Percentiles rank a stretch among this genome's conserved stretches.
Conservation (phyloP, 257 asterid species). For the Echites panduratus region DNA sequence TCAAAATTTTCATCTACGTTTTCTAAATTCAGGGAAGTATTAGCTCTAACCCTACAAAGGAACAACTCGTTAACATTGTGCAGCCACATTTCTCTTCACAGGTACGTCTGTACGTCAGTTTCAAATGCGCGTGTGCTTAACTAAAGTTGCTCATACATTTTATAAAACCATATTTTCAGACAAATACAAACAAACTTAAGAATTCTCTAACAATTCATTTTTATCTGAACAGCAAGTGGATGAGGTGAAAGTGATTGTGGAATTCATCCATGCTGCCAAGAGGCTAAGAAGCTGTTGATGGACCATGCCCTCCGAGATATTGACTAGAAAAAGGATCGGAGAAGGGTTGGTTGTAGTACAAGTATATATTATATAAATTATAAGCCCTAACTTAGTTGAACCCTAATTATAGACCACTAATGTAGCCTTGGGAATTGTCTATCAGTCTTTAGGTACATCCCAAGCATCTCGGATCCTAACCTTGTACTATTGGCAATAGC, state of each 20-base stretch:
- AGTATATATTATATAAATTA: conserved; percentile 26
- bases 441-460: conserved; percentile 18
- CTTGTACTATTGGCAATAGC: conserved; percentile 21
- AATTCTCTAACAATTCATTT: conserved; percentile 6
- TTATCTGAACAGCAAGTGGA: conserved; percentile 54
- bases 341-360: conserved; percentile 29
- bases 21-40: conserved; percentile 41
- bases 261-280: conserved; percentile 67
- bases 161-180: too few species aligned
- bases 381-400: conserved; percentile 40
- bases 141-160: background rate
- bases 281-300: conserved; percentile 33
- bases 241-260: conserved; percentile 73
- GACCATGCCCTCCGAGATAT: conserved; percentile 27
- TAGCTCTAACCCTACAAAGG: conserved; percentile 57
- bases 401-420: conserved; percentile 39
- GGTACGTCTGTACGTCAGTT: conserved; percentile 47
- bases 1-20: conserved; percentile 8
- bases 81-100: conserved; percentile 74
- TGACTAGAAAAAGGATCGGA: conserved; percentile 14
- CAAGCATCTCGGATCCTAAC: conserved; percentile 34
- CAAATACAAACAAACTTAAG: background rate
- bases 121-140: background rate
- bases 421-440: conserved; percentile 40
- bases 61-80: conserved; percentile 54